Percentiles rank a stretch among this genome's conserved stretches.
Evolutionary conservation across 371 early-diverging fungal genomes (phyloP).

Genomic region (Zychaea mexicana): DNA sequence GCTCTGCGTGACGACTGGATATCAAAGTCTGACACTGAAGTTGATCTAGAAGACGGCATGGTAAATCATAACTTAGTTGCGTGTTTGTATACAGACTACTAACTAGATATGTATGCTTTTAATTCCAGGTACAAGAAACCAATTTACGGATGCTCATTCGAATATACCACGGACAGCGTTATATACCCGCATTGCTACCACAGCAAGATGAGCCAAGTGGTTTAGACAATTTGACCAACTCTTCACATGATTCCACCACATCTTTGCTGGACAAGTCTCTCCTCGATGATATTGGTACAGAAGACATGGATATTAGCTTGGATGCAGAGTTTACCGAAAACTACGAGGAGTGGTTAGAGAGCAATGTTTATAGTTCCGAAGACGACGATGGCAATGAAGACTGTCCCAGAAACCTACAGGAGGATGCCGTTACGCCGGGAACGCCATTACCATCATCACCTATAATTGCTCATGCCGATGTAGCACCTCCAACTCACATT

Average conservation of each 20-base stretch:
- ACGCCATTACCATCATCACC: slow-evolving; percentile 19
- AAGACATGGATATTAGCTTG: slow-evolving; percentile 28
- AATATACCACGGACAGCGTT: slow-evolving; percentile 65
- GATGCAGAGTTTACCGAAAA: slow-evolving; percentile 55
- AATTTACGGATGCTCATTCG: slow-evolving; percentile 63
- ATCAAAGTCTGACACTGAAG: slow-evolving; percentile 65
- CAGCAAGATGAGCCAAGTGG: slow-evolving; percentile 26
- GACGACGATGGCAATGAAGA: not conserved
- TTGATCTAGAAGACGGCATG: slow-evolving; percentile 74
- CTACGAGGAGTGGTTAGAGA: slow-evolving; percentile 71
- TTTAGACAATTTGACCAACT: not conserved
- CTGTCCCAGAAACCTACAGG: not conserved
- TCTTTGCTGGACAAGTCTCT: slow-evolving; percentile 20
- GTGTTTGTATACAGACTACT: too few relatives aligned
- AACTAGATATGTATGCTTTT: too few relatives aligned
- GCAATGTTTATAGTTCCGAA: slow-evolving; percentile 49
- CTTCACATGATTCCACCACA: slow-evolving; percentile 6
- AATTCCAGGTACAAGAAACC: slow-evolving; percentile 59
- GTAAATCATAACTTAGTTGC: slow-evolving; percentile 25
- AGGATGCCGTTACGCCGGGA: not conserved
- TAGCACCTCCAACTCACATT: slow-evolving; percentile 1
- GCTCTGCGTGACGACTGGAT: slow-evolving; percentile 76
- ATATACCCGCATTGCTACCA: slow-evolving; percentile 51
- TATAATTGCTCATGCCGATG: slow-evolving; percentile 6
- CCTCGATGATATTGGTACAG: slow-evolving; percentile 7